phyloP scores from a whole-genome alignment of 768 basidiomycete species.

The Ramaria sp. region DNA sequence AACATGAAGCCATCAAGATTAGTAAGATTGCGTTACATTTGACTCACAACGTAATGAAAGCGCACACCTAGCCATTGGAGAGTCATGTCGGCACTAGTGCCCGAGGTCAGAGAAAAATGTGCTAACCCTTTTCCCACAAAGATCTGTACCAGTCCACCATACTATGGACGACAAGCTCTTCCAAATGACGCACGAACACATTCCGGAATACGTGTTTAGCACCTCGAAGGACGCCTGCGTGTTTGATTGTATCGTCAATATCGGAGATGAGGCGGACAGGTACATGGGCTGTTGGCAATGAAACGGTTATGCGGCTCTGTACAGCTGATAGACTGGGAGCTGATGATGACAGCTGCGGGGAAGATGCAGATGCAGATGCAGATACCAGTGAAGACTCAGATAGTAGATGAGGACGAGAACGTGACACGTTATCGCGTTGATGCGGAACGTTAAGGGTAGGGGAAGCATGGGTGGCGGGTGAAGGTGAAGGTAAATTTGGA shows the following conservation, averaged over 20 bases:
- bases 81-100: neutral
- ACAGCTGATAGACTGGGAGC: neutral
- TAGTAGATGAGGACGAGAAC: neutral
- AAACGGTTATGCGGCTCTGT: neutral
- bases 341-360: neutral
- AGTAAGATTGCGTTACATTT: neutral
- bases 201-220: conserved; percentile 79
- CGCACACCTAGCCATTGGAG: conserved; percentile 40
- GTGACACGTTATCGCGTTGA: neutral
- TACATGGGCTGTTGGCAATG: conserved; percentile 39
- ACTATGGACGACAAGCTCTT: conserved; percentile 69
- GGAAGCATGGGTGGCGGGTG: neutral
- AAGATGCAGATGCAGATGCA: neutral
- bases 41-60: conserved; percentile 83
- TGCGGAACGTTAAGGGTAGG: neutral
- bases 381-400: neutral
- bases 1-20: conserved; percentile 6
- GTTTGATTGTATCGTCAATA: conserved; percentile 88
- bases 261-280: conserved; percentile 80
- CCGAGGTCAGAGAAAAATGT: conserved; percentile 83
- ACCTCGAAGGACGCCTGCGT: conserved; percentile 67
- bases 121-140: conserved; percentile 61
- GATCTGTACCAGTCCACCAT: conserved; percentile 71
- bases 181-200: conserved; percentile 80
- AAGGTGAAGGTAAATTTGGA: conserved; percentile 22